Conservation (phyloP, 2,329 filamentous ascomycete species). For the Penicillium sclerotigenum region DNA sequence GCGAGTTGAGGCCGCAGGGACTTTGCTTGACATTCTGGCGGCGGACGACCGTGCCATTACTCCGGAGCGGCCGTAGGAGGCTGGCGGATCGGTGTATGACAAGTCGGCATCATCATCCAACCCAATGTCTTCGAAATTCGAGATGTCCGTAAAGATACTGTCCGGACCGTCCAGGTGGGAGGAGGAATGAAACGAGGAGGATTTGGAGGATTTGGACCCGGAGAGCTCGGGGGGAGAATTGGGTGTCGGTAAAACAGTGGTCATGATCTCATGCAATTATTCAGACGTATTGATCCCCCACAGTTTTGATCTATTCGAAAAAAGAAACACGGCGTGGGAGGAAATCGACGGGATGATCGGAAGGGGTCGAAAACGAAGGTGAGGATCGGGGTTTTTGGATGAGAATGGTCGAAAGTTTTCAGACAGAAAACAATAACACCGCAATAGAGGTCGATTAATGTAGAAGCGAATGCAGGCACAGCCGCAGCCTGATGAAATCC, state of each 20-base stretch:
- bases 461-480: constrained; percentile 25
- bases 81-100: constrained; percentile 28
- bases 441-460: constrained; percentile 15
- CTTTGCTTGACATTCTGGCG: constrained; percentile 28
- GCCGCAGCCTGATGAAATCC: constrained; percentile 23
- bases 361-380: constrained; percentile 20
- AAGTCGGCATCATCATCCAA: constrained; percentile 65
- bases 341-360: constrained; percentile 11
- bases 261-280: constrained; percentile 40
- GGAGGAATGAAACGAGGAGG: constrained; percentile 80
- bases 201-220: constrained; percentile 83
- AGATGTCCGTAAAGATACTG: constrained; percentile 66
- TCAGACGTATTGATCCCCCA: constrained; percentile 12
- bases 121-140: constrained; percentile 90
- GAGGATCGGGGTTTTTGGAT: constrained; percentile 8
- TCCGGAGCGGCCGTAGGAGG: constrained; percentile 30
- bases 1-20: constrained; percentile 30
- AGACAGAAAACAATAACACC: constrained; percentile 6
- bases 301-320: constrained; percentile 6
- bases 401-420: not conserved
- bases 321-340: constrained; percentile 1
- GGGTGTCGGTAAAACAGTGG: constrained; percentile 50
- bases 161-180: constrained; percentile 67
- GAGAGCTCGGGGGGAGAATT: constrained; percentile 76
- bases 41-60: constrained; percentile 27